phyloP scores from a whole-genome alignment of 1,284 basidiomycete genomes.

The Hymenochaete sp. region DNA sequence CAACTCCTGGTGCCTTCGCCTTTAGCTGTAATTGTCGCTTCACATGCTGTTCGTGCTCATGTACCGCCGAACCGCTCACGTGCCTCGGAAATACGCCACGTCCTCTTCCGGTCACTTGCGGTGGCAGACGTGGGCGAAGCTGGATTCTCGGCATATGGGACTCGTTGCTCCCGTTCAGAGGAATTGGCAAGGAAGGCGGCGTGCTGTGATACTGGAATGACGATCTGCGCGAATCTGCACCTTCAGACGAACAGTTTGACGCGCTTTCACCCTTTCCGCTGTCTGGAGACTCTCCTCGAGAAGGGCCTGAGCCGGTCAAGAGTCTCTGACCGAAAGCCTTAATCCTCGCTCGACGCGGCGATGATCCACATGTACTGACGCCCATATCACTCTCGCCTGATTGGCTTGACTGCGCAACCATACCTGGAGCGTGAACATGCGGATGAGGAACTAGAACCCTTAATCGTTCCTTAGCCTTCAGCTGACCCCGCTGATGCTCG shows the following conservation, averaged over 20 bases:
- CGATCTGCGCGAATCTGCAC: too few relatives aligned
- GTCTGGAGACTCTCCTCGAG: background rate
- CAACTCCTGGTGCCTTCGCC: too few relatives aligned
- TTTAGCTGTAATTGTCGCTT: too few relatives aligned
- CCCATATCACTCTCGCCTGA: conserved; percentile 12
- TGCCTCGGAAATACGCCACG: conserved; percentile 11
- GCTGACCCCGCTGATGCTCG: background rate
- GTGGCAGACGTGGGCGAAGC: conserved; percentile 8
- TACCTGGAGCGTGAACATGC: background rate
- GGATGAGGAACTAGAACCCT: conserved; percentile 2
- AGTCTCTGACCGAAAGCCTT: conserved; percentile 12
- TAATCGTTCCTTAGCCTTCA: conserved; percentile 1
- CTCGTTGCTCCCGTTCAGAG: too few relatives aligned
- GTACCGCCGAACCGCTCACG: conserved; percentile 13
- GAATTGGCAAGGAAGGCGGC: too few relatives aligned
- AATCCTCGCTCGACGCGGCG: conserved; percentile 9
- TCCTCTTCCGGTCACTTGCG: conserved; percentile 1
- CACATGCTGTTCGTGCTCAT: conserved; percentile 3
- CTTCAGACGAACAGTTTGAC: background rate
- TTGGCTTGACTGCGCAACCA: conserved; percentile 6
- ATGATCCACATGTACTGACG: background rate
- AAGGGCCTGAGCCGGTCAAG: background rate
- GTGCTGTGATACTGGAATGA: too few relatives aligned
- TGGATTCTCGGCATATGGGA: background rate
- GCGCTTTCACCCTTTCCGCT: background rate